Conservation (phyloP, 225 moss, liverwort and hornwort species). For the Ulota crispa region DNA sequence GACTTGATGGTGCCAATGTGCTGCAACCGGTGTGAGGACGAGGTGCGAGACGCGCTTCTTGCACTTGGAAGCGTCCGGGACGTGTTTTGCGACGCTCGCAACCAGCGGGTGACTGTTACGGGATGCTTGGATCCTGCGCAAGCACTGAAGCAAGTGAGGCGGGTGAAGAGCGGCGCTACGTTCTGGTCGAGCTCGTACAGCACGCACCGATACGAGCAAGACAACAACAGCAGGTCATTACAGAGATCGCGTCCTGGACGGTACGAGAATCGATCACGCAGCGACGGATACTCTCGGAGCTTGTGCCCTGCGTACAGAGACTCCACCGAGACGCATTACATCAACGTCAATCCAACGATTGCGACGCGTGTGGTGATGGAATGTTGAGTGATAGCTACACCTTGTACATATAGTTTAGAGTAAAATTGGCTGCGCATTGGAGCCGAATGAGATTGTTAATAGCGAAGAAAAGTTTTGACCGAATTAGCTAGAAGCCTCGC, state of each 20-base stretch:
- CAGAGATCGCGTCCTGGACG: background rate
- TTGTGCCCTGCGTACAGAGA: conserved; percentile 25
- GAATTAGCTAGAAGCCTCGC: background rate
- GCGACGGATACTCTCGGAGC: conserved; percentile 9
- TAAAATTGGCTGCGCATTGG: conserved; percentile 3
- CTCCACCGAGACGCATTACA: conserved; percentile 27
- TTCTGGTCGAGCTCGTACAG: conserved; percentile 20
- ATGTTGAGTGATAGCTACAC: background rate
- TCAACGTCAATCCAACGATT: conserved; percentile 15
- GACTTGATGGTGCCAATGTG: conserved; percentile 48
- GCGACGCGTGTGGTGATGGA: conserved; percentile 22
- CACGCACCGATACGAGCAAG: conserved; percentile 8
- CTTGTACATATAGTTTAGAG: conserved; percentile 11
- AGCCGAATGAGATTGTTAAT: background rate
- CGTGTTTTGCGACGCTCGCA: conserved; percentile 33
- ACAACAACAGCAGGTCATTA: background rate
- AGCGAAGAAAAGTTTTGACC: conserved; percentile 20
- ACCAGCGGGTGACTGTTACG: conserved; percentile 28
- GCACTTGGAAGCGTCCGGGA: conserved; percentile 24
- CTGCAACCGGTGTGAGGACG: conserved; percentile 31
- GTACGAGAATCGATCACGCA: background rate
- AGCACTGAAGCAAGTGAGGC: conserved; percentile 30
- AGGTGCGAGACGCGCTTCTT: conserved; percentile 31
- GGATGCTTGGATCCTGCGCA: conserved; percentile 35
- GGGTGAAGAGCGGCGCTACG: conserved; percentile 19